Base-by-base conservation (phyloP, 495 filamentous ascomycete genomes). In the Penicillium argentinense region DNA sequence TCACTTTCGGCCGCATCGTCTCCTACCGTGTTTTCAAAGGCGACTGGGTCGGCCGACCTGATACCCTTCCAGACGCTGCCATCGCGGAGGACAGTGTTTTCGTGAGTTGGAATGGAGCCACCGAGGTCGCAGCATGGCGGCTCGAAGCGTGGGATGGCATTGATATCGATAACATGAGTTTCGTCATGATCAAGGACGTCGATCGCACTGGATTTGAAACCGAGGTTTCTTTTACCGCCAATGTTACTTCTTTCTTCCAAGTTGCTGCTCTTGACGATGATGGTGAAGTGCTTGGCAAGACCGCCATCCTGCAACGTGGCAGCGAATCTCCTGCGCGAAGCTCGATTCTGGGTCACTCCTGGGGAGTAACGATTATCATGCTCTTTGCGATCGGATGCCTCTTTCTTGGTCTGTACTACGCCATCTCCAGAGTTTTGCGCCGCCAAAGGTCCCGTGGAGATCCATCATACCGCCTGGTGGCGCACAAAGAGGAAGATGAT, bases 81-180 rank as follows among this genome's bases (percentile, higher is more conserved):
- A 25, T 68, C 14, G 42, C 45, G 0, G 59, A 45, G 4, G 55
- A 66, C 14, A 51, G 40, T 13, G 49, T 71, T 4, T 73, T 67
- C 33, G 66, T 67, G 13, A 71, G 67, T 45, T 76, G 73, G 73
- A 76, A 76, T 30, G 72, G 73, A 17, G 73, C 73, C 0, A 76
- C 70, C 0, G 73, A 76, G 50, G 67, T 76, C 6, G 56, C 27
- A 1, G 39, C 53, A 5, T 76, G 69, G 68, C 53, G 47, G 19
- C 37, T 72, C 13, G 63, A 71, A 38, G 41, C 36, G 1, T 72
- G 67, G 67, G 57, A 63, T 25, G 49, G 56, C 17, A 17, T 4
- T 22, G 25, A 29, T 12, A 11, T 62, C 5, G 21, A 32, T 3
- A 54, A 62, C 12, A 51, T 62, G 52, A 49, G 40, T 9, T 62